Evolutionary conservation across 345 rosid species (phyloP), one percentile per base, ranked within the genome.

Genomic region (Turritis glabra): DNA sequence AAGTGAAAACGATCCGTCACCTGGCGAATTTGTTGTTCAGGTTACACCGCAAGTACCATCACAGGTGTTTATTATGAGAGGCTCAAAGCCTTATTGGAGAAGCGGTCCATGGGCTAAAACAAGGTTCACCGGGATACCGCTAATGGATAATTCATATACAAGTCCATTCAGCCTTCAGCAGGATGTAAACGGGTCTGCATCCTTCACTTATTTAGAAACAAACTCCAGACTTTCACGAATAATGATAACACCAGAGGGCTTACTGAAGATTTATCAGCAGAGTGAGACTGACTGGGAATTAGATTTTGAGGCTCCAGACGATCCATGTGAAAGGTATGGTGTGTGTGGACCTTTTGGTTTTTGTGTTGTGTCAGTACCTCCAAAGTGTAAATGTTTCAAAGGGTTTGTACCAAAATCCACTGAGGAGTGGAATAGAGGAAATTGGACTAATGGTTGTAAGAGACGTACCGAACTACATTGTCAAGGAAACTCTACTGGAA

Each of bases 311-410:
- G 52, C 54, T 54, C 74, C 63, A 22, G 18, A 3, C 4, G 12
- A 67, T 5, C 5, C 41, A 17, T 69, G 73, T 41, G 74, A 69
- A 0, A 0, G 0, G 19, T 69, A 69, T 0, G 63, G 55, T 64
- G 23, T 43, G 35, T 77, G 80, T 64, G 72, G 76, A 64, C 72
- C 80, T 12, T 70, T 43, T 70, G 76, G 76, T 30, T 9, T 70
- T 30, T 69, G 80, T 35, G 50, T 59, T 8, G 41, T 60, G 26
- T 40, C 57, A 3, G 5, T 14, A 1, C 8, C 62, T 21, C 64
- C 30, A 8, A 23, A 4, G 5, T 74, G 82, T n/a, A 35, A 19
- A 26, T 79, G 79, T 13, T 27, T 74, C 3, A 56, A 68, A 62
- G 82, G 79, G 19, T 19, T 79, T 68, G 21, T 1, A 1, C 76